Base-by-base conservation (phyloP, 164 flowering plant genomes). In the Liquidambar formosana region DNA sequence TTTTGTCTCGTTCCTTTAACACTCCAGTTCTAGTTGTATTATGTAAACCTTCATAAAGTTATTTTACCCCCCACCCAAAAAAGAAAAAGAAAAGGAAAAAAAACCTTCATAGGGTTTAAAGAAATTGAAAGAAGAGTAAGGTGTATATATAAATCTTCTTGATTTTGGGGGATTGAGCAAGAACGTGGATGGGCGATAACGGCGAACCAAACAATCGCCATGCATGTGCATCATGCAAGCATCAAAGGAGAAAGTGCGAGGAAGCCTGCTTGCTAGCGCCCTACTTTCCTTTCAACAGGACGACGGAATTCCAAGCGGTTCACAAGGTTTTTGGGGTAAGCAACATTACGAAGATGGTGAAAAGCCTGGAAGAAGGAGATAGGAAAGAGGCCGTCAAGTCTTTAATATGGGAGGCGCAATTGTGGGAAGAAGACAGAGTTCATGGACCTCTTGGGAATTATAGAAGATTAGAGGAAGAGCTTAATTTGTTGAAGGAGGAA, bases 161-260 rank as follows among this genome's bases (percentile, higher is more conserved):
- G n/a, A n/a, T n/a, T n/a, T n/a, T n/a, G n/a, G n/a, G n/a, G n/a
- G n/a, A n/a, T n/a, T n/a, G n/a, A n/a, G n/a, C n/a, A n/a, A n/a
- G n/a, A n/a, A n/a, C n/a, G n/a, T n/a, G n/a, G n/a, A n/a, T n/a
- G n/a, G n/a, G n/a, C n/a, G n/a, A n/a, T 33, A 33, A 6, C 6
- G 41, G 41, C 2, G 41, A 33, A 33, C 4, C 4, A 33, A 6
- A 33, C n/a, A 12, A 41, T 9, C 81, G 72, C 13, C 79, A 75
- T 26, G 94, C 96, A 1, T 94, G 98, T 44, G 97, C 98, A 0
- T 76, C 97, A 4, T 94, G 98, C 87, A 91, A 91, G 80, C 97
- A 94, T 68, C 98, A 94, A 54, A 79, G 97, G 65, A 92, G 88
- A 73, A 90, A 73, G 72, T 94, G 97, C 70, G 49, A 63, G 0